Evolutionary conservation across 129 eudicot genomes (phyloP).

Genomic region (Chrysanthemum seticuspe): DNA sequence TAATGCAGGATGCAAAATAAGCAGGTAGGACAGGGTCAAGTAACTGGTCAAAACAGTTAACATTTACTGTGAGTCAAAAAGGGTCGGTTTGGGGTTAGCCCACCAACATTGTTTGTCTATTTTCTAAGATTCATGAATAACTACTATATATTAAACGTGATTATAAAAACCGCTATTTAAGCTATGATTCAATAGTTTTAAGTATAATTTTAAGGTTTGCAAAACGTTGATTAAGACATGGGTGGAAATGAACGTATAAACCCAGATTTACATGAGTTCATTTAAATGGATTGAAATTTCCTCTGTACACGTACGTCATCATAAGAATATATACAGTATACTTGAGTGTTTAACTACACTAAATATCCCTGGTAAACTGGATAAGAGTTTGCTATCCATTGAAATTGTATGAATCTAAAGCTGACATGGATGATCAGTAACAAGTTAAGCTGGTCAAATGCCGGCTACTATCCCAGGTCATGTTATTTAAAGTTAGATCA

Average conservation of each 20-base stretch:
- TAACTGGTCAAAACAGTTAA: not conserved
- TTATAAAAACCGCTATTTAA: not conserved
- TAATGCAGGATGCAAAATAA: not conserved
- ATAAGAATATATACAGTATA: not conserved
- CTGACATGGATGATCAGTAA: not conserved
- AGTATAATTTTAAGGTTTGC: not conserved
- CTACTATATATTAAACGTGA: not conserved
- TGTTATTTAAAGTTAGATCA: not conserved
- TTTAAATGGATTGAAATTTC: not conserved
- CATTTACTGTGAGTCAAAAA: not conserved
- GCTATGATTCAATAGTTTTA: not conserved
- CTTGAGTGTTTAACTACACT: not conserved
- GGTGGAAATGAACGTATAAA: not conserved
- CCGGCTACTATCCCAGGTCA: not conserved
- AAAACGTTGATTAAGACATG: not conserved
- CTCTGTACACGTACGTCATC: too few relatives aligned
- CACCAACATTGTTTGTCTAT: not conserved
- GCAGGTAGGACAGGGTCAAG: too few relatives aligned
- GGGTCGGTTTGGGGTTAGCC: not conserved
- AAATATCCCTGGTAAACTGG: not conserved
- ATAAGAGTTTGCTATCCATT: not conserved
- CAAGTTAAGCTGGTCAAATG: too few relatives aligned
- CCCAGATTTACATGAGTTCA: not conserved
- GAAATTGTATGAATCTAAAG: not conserved
- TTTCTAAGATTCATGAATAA: not conserved